These are phyloP conservation scores for Mycena vitilis DNA, from an alignment of 768 basidiomycete genomes.

Conservation along the genomic window DNA sequence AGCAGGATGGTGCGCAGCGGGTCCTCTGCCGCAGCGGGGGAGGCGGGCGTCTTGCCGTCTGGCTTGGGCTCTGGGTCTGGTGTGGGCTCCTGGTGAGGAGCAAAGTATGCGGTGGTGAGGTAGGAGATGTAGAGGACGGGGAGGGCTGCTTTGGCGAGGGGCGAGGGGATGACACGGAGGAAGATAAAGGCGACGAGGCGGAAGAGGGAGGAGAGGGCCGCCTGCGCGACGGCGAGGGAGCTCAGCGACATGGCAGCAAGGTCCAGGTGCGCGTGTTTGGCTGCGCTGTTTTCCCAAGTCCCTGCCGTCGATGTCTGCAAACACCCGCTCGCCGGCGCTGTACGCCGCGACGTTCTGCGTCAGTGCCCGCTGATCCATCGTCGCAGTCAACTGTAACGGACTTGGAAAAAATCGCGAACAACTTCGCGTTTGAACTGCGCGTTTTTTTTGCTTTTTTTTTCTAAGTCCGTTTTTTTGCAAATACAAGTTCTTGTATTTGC, in stretches of 20 bases:
- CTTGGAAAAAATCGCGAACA: too few relatives aligned
- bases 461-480: too few relatives aligned
- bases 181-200: slow-evolving; percentile 60
- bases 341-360: too few relatives aligned
- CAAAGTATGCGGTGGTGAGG: slow-evolving; percentile 62
- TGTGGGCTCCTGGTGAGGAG: slow-evolving; percentile 34
- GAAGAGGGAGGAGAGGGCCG: slow-evolving; percentile 49
- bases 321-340: too few relatives aligned
- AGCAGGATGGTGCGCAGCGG: slow-evolving; percentile 42
- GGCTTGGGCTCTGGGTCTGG: background rate
- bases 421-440: too few relatives aligned
- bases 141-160: slow-evolving; percentile 44
- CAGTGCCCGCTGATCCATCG: too few relatives aligned
- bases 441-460: too few relatives aligned
- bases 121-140: slow-evolving; percentile 55
- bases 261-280: background rate
- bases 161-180: slow-evolving; percentile 51
- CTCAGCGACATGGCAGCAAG: slow-evolving; percentile 1
- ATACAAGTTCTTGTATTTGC: too few relatives aligned
- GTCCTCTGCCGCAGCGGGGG: slow-evolving; percentile 12
- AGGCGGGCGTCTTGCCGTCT: background rate
- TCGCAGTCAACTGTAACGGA: too few relatives aligned
- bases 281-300: too few relatives aligned
- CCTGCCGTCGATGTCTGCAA: too few relatives aligned
- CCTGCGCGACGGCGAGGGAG: background rate